Evolutionary conservation across 2,329 filamentous ascomycete genomes (phyloP), one percentile per base, ranked within the genome.

Genomic region (Emmonsiellopsis sp.): DNA sequence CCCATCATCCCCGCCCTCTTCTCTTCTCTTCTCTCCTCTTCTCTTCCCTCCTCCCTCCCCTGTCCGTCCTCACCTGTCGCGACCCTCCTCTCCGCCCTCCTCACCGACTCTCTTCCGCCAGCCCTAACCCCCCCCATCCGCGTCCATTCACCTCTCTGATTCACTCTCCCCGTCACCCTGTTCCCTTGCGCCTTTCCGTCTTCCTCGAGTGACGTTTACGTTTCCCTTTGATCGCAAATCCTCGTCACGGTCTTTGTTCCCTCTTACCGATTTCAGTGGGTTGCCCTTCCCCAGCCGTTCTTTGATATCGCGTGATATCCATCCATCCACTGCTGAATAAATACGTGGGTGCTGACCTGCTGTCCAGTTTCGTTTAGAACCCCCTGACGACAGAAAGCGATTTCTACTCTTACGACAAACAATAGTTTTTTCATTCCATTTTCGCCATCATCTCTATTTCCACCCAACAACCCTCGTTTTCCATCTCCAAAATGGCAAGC

Each of bases 401-500:
- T 45, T 52, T 52, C 50, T 52, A 16, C 30, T n/a, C 35, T 26
- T 20, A 47, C 46, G 34, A 40, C 16, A 35, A 38, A 20, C 15
- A 48, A 48, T 37, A 48, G 34, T 38, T 48, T 7, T 7, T 38
- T 40, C 34, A 35, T 26, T 38, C 38, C 38, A 10, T 7, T 16
- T 26, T 44, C 41, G 41, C 34, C 42, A n/a, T 32, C 20, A 55
- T 37, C 13, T 52, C 35, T 47, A 45, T 30, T 37, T 52, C 52
- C 37, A 47, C 31, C 35, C 31, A 49, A n/a, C 41, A 31, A 46
- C n/a, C 10, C 10, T 15, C 15, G 8, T 20, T 31, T 42, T 51
- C 31, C 11, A 6, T 32, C 37, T 49, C 15, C 42, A 67, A 59
- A 60, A 88, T 87, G 85, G 84, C 84, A 66, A 68, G 76, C 55